These are phyloP conservation scores for Cucurbita argyrosperma DNA, from an alignment of 306 rosid species.

Conservation along the genomic window DNA sequence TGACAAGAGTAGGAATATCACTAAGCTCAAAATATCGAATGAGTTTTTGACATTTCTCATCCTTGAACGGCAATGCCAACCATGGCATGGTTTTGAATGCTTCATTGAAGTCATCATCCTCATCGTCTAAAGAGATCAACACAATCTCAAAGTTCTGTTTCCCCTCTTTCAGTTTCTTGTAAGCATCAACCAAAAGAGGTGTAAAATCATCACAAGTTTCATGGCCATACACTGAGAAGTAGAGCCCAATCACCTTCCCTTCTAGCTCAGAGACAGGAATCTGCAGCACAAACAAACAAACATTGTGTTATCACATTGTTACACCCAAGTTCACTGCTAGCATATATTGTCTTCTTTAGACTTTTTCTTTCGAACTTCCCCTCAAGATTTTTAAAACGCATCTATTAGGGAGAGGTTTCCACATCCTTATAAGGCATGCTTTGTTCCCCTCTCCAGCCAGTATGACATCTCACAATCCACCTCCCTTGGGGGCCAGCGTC, in stretches of 20 bases:
- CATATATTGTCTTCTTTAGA: too few species aligned
- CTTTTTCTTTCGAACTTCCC: too few species aligned
- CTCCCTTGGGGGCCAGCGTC: too few species aligned
- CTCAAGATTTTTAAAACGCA: too few species aligned
- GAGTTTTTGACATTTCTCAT: slow-evolving; percentile 26
- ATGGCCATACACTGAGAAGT: slow-evolving; percentile 23
- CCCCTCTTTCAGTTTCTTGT: slow-evolving; percentile 36
- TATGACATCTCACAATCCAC: too few species aligned
- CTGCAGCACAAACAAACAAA: slow-evolving; percentile 6
- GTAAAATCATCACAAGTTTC: slow-evolving; percentile 19
- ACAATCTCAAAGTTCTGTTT: slow-evolving; percentile 60
- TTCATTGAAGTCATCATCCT: slow-evolving; percentile 30
- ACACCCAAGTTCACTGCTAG: too few species aligned
- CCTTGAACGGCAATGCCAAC: slow-evolving; percentile 53
- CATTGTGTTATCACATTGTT: too few species aligned
- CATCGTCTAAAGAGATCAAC: slow-evolving; percentile 28
- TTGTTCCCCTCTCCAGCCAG: too few species aligned
- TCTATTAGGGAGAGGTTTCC: too few species aligned
- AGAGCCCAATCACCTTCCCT: slow-evolving; percentile 54
- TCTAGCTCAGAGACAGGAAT: slow-evolving; percentile 50
- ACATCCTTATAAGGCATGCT: too few species aligned
- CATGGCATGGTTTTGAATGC: slow-evolving; percentile 35
- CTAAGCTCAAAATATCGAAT: slow-evolving; percentile 35
- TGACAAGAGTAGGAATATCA: slow-evolving; percentile 46
- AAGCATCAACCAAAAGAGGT: slow-evolving; percentile 33